Evolutionary conservation across 176 grass and related monocot genomes (phyloP), one percentile per base, ranked within the genome.

Genomic region (Thalia dealbata): DNA sequence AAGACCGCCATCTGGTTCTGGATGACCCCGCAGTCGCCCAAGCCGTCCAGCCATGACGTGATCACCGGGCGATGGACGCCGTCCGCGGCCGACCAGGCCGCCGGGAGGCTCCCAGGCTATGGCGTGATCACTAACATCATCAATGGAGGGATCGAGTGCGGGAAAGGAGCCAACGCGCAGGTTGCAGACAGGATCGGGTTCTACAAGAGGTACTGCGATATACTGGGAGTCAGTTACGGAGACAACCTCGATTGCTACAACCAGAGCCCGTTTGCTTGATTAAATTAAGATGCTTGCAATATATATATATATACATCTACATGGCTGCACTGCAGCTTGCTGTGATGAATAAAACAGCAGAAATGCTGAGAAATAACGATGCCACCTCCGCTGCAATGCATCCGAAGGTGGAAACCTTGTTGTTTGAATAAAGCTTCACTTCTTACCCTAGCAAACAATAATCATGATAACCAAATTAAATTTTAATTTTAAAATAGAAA

Each of bases 41-140:
- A 95, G 71, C 87, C 91, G n/a, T 95, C 91, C 48, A 80, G 65
- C 71, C 87, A 95, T 55, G 87, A 18, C 51, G 87, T 90, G 35
- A 77, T 79, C 30, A 83, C 84, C 7, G 82, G 79, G 12, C 64
- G 25, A 22, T 90, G 87, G 91, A 73, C 48, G 6, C 82, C 87
- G 0, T 66, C 82, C 9, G 18, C 19, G 0, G 74, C 14, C 0
- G 87, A 90, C 61, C 1, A 0, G 21, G 24, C 77, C 0, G 87
- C 84, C 0, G 77, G 74, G 0, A 42, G 84, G 35, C 19, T 56
- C 21, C 79, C 84, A 0, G 87, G 91, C 0, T 95, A 87, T 38
- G 91, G 87, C 4, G 82, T 81, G 3, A 52, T 83, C 84, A 90
- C 82, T 45, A 87, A 85, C 79, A 81, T 95, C 73, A 71, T 95